Evolutionary conservation across 2,329 filamentous ascomycete species (phyloP), one percentile per base, ranked within the genome.

Genomic region (Xylariaceae sp.): DNA sequence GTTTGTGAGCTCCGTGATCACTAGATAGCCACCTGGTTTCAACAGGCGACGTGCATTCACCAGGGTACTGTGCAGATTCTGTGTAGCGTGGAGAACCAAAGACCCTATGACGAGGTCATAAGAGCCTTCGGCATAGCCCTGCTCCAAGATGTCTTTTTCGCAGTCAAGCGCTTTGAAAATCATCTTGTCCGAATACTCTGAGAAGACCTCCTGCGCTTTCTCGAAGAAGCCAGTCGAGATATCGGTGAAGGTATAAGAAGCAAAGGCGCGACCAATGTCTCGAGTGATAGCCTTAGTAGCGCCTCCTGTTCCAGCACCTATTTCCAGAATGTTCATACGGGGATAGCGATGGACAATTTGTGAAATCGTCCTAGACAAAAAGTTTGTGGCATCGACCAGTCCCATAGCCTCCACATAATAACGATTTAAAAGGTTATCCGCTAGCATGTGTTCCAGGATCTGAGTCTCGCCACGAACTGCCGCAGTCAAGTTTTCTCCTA

Each of bases 21-120:
- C 33, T 0, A 84, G 65, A 33, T 76, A 74, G 0, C 81, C 81
- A 1, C 75, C 78, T 0, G 80, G 76, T 19, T 73, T 76, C 0
- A 81, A 64, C 0, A 81, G 61, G 0, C 58, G 59, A 0, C 77
- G 71, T 0, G 73, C 62, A 49, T 79, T 74, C 3, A 28, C 21
- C 31, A 71, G 60, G 28, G 64, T 71, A 41, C 64, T 3, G 0
- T n/a, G 7, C 0, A 73, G 40, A 54, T 48, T 34, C 1, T 19
- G 11, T 1, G 76, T 78, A 1, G 75, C 74, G 49, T 79, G 74
- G 0, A 81, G 60, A 2, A 76, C 72, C 29, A 71, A 67, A 4
- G 70, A 69, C 1, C 74, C 75, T 21, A 79, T 60, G n/a, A 79
- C 53, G 4, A 79, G 8, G 36, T 80, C 78, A 56, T 73, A 78